These are phyloP conservation scores for Aureobasidium uvarum DNA, from an alignment of 2,329 filamentous ascomycete genomes.

Conservation along the genomic window DNA sequence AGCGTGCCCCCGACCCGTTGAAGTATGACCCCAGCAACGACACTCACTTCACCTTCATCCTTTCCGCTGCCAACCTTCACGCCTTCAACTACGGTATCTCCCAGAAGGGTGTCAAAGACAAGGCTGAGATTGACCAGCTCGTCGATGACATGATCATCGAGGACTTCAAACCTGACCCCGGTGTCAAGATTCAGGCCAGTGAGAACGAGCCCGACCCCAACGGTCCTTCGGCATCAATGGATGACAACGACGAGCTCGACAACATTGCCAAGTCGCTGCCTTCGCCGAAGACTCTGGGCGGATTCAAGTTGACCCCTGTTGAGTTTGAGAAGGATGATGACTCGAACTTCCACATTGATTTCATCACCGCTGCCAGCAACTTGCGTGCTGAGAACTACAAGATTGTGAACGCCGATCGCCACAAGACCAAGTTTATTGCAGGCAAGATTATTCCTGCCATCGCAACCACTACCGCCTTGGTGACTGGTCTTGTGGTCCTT, in stretches of 20 bases:
- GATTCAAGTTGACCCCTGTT: constrained; percentile 85
- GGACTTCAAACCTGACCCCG: constrained; percentile 85
- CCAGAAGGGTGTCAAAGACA: constrained; percentile 65
- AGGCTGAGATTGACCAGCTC: constrained; percentile 72
- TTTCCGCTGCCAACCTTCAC: constrained; percentile 86
- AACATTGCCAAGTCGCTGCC: constrained; percentile 72
- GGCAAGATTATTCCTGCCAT: constrained; percentile 99
- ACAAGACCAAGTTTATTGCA: constrained; percentile 99
- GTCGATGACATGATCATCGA: constrained; percentile 92
- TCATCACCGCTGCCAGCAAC: constrained; percentile 97
- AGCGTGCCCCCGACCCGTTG: constrained; percentile 88
- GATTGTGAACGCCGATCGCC: constrained; percentile 84
- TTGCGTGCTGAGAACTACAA: constrained; percentile 97
- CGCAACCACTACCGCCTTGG: constrained; percentile 91
- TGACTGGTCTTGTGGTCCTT: constrained; percentile 87
- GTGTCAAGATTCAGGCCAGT: constrained; percentile 94
- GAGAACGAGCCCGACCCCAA: constrained; percentile 96
- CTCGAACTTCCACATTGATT: constrained; percentile 96
- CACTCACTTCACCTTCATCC: constrained; percentile 84
- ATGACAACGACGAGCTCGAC: constrained; percentile 74
- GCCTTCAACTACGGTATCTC: constrained; percentile 99
- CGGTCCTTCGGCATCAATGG: constrained; percentile 54
- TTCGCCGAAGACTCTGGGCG: constrained; percentile 73
- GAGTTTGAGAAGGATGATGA: constrained; percentile 99
- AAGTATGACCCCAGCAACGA: constrained; percentile 83